These are phyloP conservation scores for Dipodascus albidus DNA, from an alignment of 805 yeast genomes.

Conservation along the genomic window DNA sequence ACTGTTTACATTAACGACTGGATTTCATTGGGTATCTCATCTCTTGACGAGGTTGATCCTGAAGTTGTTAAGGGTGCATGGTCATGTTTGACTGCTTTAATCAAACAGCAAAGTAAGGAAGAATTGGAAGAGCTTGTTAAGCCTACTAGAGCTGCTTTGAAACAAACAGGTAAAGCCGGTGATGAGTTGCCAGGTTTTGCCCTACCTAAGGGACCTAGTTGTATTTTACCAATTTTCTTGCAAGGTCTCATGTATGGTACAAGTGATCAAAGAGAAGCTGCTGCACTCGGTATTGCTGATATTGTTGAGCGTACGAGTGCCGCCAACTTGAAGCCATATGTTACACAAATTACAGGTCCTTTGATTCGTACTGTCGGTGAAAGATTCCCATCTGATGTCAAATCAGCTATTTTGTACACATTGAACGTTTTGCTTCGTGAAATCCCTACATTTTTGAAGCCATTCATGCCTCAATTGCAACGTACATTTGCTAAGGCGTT, in stretches of 20 bases:
- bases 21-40: conserved; percentile 54
- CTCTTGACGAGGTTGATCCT: conserved; percentile 59
- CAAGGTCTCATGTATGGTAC: conserved; percentile 95
- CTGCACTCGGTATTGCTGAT: conserved; percentile 85
- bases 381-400: conserved; percentile 80
- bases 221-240: conserved; percentile 80
- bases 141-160: conserved; percentile 70
- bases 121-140: conserved; percentile 63
- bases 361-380: conserved; percentile 97
- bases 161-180: conserved; percentile 48
- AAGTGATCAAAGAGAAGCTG: conserved; percentile 66
- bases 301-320: conserved; percentile 74
- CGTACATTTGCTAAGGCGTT: conserved; percentile 91
- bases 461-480: conserved; percentile 95
- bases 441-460: conserved; percentile 84
- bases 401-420: conserved; percentile 86
- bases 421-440: conserved; percentile 65
- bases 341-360: conserved; percentile 93
- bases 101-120: conserved; percentile 64
- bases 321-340: conserved; percentile 64
- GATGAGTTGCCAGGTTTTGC: conserved; percentile 62
- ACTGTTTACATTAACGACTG: conserved; percentile 64
- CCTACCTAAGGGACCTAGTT: conserved; percentile 69
- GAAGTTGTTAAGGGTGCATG: conserved; percentile 55
- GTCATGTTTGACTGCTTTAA: conserved; percentile 51